Percentiles rank a stretch among this genome's conserved stretches.
phyloP scores from a whole-genome alignment of 345 rosid genomes.

The Excoecaria agallocha region DNA sequence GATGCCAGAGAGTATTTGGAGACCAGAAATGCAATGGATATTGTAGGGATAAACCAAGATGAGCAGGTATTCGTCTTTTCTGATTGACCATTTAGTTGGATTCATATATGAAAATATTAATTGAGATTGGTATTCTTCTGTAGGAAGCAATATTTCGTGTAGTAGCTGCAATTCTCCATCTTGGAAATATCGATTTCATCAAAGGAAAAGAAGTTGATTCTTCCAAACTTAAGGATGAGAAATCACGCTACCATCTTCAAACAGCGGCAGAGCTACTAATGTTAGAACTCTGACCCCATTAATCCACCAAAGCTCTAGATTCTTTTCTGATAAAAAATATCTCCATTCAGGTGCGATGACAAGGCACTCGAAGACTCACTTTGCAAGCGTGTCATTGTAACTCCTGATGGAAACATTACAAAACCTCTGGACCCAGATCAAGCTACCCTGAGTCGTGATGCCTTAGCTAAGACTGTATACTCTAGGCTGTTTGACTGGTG shows the following conservation, averaged over 20 bases:
- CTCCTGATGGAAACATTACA: conserved; percentile 72
- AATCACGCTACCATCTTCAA: conserved; percentile 53
- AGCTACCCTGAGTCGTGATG: conserved; percentile 59
- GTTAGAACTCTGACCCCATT: conserved; percentile 25
- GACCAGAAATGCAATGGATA: conserved; percentile 77
- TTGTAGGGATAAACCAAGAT: conserved; percentile 62
- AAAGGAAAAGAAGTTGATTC: conserved; percentile 73
- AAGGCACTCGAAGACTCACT: conserved; percentile 66
- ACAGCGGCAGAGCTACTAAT: conserved; percentile 67
- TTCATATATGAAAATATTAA: neutral
- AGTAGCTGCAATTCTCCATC: conserved; percentile 73
- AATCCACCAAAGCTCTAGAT: neutral
- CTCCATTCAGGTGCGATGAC: conserved; percentile 56
- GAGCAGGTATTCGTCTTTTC: conserved; percentile 46
- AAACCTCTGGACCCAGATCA: conserved; percentile 66
- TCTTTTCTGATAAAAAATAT: neutral
- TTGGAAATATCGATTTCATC: conserved; percentile 62
- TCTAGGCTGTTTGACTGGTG: conserved; percentile 77
- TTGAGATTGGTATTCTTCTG: conserved; percentile 9
- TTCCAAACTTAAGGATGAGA: conserved; percentile 64
- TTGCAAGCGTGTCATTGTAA: conserved; percentile 74
- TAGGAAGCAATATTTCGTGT: conserved; percentile 75
- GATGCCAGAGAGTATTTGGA: conserved; percentile 71
- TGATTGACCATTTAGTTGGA: too few species aligned
- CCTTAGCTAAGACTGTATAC: conserved; percentile 68